A percentile compares a stretch with the other conserved stretches of the same genome.
These are phyloP conservation scores for Penicillium crustosum DNA, from an alignment of 2,329 filamentous ascomycete genomes.

Conservation along the genomic window DNA sequence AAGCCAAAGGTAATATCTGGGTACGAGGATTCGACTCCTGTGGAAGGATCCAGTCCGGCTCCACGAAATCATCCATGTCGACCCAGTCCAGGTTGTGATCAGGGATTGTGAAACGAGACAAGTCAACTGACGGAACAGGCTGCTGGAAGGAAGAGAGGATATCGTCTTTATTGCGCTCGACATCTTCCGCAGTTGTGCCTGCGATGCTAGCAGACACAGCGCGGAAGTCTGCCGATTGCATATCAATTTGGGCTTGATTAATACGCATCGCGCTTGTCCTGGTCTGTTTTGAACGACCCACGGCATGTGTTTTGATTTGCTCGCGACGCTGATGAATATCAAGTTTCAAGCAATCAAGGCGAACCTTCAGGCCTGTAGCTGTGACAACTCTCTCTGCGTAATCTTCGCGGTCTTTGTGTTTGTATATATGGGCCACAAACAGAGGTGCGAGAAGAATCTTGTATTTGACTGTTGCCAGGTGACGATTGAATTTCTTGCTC, in stretches of 20 bases:
- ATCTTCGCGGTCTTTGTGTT: constrained; percentile 93
- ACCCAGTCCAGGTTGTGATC: constrained; percentile 97
- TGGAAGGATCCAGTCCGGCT: constrained; percentile 92
- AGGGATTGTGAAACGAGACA: constrained; percentile 90
- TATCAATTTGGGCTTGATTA: constrained; percentile 88
- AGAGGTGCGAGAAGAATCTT: constrained; percentile 87
- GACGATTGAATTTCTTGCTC: constrained; percentile 96
- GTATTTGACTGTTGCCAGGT: constrained; percentile 98
- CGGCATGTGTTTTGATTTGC: constrained; percentile 80
- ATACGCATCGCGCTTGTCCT: constrained; percentile 93
- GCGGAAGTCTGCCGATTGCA: constrained; percentile 86
- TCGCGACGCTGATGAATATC: constrained; percentile 93
- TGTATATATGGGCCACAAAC: constrained; percentile 96
- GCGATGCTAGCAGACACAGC: constrained; percentile 89
- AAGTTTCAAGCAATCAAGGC: constrained; percentile 94
- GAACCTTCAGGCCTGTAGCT: constrained; percentile 93
- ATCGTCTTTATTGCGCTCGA: constrained; percentile 62
- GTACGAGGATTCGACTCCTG: constrained; percentile 88
- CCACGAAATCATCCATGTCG: constrained; percentile 99
- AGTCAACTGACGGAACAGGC: constrained; percentile 54
- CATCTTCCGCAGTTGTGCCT: constrained; percentile 73
- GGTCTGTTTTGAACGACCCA: constrained; percentile 71
- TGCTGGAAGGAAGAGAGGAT: constrained; percentile 58
- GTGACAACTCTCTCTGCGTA: constrained; percentile 75
- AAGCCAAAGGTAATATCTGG: constrained; percentile 88